These are phyloP conservation scores for Bretschneidera sinensis DNA, from an alignment of 345 rosid genomes.

Conservation along the genomic window DNA sequence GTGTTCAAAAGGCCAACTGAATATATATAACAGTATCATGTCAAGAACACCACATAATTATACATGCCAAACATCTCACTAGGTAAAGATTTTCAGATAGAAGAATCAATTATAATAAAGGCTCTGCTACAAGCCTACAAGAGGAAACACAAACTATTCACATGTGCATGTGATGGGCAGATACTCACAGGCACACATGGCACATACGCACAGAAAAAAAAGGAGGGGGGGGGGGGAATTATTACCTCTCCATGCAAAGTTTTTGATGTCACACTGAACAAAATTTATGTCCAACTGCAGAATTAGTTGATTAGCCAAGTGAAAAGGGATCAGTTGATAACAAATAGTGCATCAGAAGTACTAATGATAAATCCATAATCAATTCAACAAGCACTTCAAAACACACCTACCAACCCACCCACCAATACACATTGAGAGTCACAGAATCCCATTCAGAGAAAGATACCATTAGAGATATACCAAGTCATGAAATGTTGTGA, in stretches of 20 bases:
- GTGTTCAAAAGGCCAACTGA: neutral
- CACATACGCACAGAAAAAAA: neutral
- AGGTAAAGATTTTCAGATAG: neutral
- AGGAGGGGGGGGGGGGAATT: neutral
- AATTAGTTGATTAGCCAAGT: slow-evolving; percentile 11
- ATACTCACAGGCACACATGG: neutral
- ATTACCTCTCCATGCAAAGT: slow-evolving; percentile 66
- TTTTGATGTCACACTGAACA: slow-evolving; percentile 62
- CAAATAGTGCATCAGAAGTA: neutral
- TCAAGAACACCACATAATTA: neutral
- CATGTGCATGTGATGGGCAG: neutral
- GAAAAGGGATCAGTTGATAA: slow-evolving; percentile 14
- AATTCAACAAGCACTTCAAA: neutral
- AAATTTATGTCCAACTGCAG: slow-evolving; percentile 77
- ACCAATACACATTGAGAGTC: too few species aligned
- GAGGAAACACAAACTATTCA: too few species aligned
- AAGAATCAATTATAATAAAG: neutral
- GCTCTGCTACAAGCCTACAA: neutral
- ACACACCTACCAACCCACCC: neutral
- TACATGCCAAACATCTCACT: neutral
- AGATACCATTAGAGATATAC: too few species aligned
- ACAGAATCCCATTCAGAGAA: too few species aligned
- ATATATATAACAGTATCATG: neutral
- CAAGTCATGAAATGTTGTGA: too few species aligned
- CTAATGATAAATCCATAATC: neutral